A percentile compares a stretch with the other conserved stretches of the same genome.
These are phyloP conservation scores for Dalbergia oliveri DNA, from an alignment of 306 rosid genomes.

Conservation along the genomic window DNA sequence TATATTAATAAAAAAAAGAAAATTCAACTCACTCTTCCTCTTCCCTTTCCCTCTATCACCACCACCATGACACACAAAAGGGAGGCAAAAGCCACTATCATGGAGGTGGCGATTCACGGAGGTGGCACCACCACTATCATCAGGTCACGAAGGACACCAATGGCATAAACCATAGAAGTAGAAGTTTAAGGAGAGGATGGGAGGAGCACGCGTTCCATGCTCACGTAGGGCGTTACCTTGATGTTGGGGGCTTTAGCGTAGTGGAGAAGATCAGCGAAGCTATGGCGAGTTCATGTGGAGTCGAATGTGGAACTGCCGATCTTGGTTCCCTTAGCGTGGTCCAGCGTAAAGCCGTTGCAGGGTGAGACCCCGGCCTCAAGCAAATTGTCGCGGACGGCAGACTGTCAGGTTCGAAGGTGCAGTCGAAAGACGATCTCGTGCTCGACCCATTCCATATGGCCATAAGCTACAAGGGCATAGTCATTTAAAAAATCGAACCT, in stretches of 20 bases:
- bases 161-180: constrained; percentile 33
- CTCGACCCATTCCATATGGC: constrained; percentile 70
- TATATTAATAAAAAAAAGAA: too few species aligned
- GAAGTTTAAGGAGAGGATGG: constrained; percentile 46
- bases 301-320: constrained; percentile 93
- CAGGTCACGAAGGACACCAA: constrained; percentile 75
- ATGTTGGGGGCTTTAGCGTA: constrained; percentile 59
- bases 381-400: constrained; percentile 79
- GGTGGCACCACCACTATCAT: constrained; percentile 57
- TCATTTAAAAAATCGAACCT: too few species aligned
- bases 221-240: constrained; percentile 66
- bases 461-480: too few species aligned
- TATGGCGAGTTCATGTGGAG: constrained; percentile 64
- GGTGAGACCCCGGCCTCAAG: constrained; percentile 80
- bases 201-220: constrained; percentile 70
- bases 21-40: too few species aligned
- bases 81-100: too few species aligned
- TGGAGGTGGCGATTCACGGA: too few species aligned
- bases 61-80: too few species aligned
- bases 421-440: constrained; percentile 76
- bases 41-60: too few species aligned
- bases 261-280: constrained; percentile 76
- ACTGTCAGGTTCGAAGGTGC: constrained; percentile 73
- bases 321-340: constrained; percentile 76
- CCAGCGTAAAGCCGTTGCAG: constrained; percentile 77